These are phyloP conservation scores for Diaporthe velutina DNA, from an alignment of 2,329 filamentous ascomycete genomes.

Conservation along the genomic window DNA sequence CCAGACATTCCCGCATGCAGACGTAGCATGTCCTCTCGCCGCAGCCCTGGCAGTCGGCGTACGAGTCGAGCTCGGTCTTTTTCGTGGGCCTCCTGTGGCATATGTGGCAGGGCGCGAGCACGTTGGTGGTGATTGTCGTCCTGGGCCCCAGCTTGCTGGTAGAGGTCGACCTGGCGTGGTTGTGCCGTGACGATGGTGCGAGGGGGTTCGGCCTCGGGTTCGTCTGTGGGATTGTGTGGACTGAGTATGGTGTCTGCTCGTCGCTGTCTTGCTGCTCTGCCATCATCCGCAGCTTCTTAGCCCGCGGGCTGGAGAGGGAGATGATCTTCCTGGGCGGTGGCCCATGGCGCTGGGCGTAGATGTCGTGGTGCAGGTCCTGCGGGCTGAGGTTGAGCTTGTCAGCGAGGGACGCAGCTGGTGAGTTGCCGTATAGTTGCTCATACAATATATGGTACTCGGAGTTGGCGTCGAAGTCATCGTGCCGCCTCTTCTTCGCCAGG, in stretches of 20 bases:
- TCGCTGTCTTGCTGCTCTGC: conserved; percentile 1
- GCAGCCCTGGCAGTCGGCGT: conserved; percentile 74
- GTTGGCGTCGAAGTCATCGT: conserved; percentile 35
- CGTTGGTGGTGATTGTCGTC: conserved; percentile 35
- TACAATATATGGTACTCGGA: conserved; percentile 38
- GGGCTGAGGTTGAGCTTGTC: conserved; percentile 36
- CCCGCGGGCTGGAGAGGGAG: conserved; percentile 33
- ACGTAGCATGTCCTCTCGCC: conserved; percentile 74
- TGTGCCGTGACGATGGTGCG: conserved; percentile 26
- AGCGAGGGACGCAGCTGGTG: conserved; percentile 29
- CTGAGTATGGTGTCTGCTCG: not conserved
- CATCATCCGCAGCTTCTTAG: conserved; percentile 38
- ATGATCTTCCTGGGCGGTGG: conserved; percentile 34
- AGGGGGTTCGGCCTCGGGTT: conserved; percentile 7
- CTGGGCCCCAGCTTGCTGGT: conserved; percentile 39
- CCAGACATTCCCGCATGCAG: conserved; percentile 75
- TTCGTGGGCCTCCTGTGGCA: conserved; percentile 75
- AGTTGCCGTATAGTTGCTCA: conserved; percentile 10
- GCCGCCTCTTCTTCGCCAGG: conserved; percentile 35
- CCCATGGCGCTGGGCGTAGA: conserved; percentile 35
- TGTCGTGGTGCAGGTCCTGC: conserved; percentile 33
- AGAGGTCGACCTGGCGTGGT: conserved; percentile 34
- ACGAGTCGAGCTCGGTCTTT: conserved; percentile 75
- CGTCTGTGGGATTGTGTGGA: conserved; percentile 14
- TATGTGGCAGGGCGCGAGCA: conserved; percentile 73